phyloP scores from a whole-genome alignment of 352 stramenopile genomes.

The Phytophthora vignae region DNA sequence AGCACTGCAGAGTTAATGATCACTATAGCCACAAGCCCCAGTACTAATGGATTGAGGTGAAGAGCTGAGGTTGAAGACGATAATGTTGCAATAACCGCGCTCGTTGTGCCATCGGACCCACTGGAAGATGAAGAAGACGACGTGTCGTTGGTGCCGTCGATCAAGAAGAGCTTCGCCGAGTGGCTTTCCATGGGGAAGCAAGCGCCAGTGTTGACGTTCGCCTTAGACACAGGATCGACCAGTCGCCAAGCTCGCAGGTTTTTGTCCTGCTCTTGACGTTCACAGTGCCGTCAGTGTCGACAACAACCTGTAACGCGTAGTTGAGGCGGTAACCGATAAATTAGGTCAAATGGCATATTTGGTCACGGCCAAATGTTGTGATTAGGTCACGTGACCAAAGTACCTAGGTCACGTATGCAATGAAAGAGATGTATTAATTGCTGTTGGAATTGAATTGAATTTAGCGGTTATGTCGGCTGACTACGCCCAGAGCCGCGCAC shows the following conservation, averaged over 20 bases:
- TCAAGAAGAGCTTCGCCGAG: conserved; percentile 4
- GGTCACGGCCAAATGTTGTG: too few species aligned
- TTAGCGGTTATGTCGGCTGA: too few species aligned
- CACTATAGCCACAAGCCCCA: not conserved
- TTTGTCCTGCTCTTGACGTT: conserved; percentile 5
- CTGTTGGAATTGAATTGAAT: too few species aligned
- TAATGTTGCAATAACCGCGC: not conserved
- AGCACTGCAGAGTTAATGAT: not conserved
- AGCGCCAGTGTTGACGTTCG: conserved; percentile 10
- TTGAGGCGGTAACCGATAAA: not conserved
- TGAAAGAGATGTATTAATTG: too few species aligned
- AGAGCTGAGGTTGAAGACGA: conserved; percentile 5
- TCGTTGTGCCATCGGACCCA: not conserved
- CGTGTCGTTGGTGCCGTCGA: conserved; percentile 10
- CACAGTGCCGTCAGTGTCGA: conserved; percentile 4
- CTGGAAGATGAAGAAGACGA: conserved; percentile 1
- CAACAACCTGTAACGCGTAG: conserved; percentile 13
- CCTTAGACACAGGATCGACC: not conserved
- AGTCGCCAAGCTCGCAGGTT: conserved; percentile 13
- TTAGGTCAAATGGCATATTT: too few species aligned
- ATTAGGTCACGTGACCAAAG: too few species aligned
- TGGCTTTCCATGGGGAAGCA: conserved; percentile 7
- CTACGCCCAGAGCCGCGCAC: too few species aligned
- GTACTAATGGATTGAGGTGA: not conserved
- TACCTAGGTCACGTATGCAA: too few species aligned